A percentile compares a stretch with the other conserved stretches of the same genome.
These are phyloP conservation scores for Panaeolus cyanescens DNA, from an alignment of 768 basidiomycete genomes.

Conservation along the genomic window DNA sequence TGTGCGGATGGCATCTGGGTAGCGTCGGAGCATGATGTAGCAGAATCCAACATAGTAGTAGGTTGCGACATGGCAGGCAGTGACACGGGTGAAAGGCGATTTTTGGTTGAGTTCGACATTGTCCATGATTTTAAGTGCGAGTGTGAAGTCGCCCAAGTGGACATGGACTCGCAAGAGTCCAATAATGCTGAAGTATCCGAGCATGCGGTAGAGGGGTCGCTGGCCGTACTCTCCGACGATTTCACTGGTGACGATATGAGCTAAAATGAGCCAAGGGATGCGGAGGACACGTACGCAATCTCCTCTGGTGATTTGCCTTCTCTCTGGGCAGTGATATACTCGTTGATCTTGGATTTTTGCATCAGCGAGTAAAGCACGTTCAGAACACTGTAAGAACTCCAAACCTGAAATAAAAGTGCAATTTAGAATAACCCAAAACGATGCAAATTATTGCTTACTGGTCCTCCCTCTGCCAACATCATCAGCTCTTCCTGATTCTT, in stretches of 20 bases:
- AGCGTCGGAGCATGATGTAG: slow-evolving; percentile 93
- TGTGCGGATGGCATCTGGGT: slow-evolving; percentile 92
- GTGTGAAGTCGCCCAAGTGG: slow-evolving; percentile 92
- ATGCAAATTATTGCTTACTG: slow-evolving; percentile 41
- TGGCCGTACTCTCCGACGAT: slow-evolving; percentile 91
- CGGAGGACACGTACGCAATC: slow-evolving; percentile 61
- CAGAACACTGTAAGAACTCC: slow-evolving; percentile 97
- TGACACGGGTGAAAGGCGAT: slow-evolving; percentile 91
- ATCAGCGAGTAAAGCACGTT: slow-evolving; percentile 98
- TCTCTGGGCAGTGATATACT: slow-evolving; percentile 83
- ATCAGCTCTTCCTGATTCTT: slow-evolving; percentile 90
- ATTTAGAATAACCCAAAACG: not conserved
- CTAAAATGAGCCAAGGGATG: slow-evolving; percentile 3
- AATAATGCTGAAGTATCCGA: slow-evolving; percentile 96
- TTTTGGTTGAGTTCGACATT: slow-evolving; percentile 92
- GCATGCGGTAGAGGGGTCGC: slow-evolving; percentile 87
- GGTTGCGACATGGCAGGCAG: slow-evolving; percentile 94
- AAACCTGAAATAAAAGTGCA: slow-evolving; percentile 55
- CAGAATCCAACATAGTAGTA: slow-evolving; percentile 98
- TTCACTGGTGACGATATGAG: slow-evolving; percentile 48
- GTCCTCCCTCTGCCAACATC: slow-evolving; percentile 76
- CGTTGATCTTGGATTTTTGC: slow-evolving; percentile 95
- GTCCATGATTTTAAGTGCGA: slow-evolving; percentile 94
- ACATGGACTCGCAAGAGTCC: slow-evolving; percentile 95
- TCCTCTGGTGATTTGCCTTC: slow-evolving; percentile 82